Percentiles rank a stretch among this genome's conserved stretches.
phyloP scores from a whole-genome alignment of 1,139 yeast species.

The Candida sp. region DNA sequence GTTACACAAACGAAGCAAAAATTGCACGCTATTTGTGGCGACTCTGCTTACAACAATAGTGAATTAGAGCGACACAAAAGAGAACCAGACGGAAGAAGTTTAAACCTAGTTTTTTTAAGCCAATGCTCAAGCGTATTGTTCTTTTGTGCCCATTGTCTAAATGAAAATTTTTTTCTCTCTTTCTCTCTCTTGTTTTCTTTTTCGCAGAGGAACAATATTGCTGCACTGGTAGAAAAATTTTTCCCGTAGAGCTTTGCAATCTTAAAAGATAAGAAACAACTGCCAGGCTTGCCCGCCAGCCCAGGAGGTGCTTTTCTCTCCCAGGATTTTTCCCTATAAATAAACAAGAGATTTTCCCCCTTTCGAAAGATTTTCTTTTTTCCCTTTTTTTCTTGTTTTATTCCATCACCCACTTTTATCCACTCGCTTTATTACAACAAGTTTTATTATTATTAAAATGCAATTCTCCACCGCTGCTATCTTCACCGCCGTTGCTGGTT shows the following conservation, averaged over 20 bases:
- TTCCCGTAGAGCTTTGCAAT: no score
- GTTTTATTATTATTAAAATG: constrained; percentile 21
- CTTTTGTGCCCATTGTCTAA: neutral
- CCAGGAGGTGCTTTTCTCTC: no score
- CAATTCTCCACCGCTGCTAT: constrained; percentile 32
- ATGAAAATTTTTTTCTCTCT: neutral
- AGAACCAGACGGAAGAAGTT: no score
- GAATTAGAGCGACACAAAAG: no score
- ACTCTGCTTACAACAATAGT: neutral
- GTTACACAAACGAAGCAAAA: neutral
- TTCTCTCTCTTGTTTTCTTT: neutral
- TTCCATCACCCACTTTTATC: constrained; percentile 4
- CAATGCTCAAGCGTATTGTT: neutral
- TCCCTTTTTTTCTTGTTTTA: constrained; percentile 1
- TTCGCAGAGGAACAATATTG: no score
- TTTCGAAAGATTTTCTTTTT: constrained; percentile 2
- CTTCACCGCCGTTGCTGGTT: constrained; percentile 14
- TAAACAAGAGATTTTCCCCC: neutral
- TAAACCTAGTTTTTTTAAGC: no score
- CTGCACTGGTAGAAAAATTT: no score
- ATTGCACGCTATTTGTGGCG: neutral
- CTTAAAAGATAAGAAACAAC: constrained; percentile 5
- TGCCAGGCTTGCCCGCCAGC: no score
- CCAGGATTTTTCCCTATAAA: neutral
- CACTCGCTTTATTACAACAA: constrained; percentile 3